Evolutionary conservation across 2,329 filamentous ascomycete species (phyloP), one percentile per base, ranked within the genome.

Genomic region (Colletotrichum sp.): DNA sequence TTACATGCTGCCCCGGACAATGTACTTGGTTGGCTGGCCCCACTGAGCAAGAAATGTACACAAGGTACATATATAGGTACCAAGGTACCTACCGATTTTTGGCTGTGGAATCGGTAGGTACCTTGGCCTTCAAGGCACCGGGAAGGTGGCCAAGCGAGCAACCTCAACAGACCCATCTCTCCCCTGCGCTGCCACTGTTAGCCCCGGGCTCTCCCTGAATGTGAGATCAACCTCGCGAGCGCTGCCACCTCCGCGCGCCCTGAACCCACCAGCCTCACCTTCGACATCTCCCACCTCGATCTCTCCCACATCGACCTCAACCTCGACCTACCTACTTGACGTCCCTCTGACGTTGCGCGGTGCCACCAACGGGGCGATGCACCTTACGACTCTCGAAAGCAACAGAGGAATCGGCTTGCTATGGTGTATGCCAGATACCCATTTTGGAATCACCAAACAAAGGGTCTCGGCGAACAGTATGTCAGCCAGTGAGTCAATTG

Each of bases 401-500:
- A 34, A 34, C 13, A 34, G 12, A 52, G 18, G 43, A 21, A 9
- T n/a, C 18, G 43, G 43, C 16, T 52, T 52, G n/a, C 43, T 9
- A n/a, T 52, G 18, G 18, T 10, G 43, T n/a, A 1, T 18, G 5
- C 43, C 43, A 52, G 18, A 52, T 1, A 10, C 16, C 21, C 1
- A 1, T 0, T 34, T 1, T 34, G 13, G 6, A 6, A 34, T 1
- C 32, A 52, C 1, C 43, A 52, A 52, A 52, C 5, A 1, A 1
- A 52, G 43, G 1, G 7, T 52, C 43, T 52, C 4, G 10, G 43
- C 43, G 43, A 52, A 52, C n/a, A 52, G 43, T 52, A 52, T 52
- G 1, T 18, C 7, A 52, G n/a, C 16, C 43, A 52, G n/a, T 1
- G n/a, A 52, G 16, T 52, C 21, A 21, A 52, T 21, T n/a, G 18